Conservation (phyloP, 768 basidiomycete genomes). For the Boletus barrowsii region DNA sequence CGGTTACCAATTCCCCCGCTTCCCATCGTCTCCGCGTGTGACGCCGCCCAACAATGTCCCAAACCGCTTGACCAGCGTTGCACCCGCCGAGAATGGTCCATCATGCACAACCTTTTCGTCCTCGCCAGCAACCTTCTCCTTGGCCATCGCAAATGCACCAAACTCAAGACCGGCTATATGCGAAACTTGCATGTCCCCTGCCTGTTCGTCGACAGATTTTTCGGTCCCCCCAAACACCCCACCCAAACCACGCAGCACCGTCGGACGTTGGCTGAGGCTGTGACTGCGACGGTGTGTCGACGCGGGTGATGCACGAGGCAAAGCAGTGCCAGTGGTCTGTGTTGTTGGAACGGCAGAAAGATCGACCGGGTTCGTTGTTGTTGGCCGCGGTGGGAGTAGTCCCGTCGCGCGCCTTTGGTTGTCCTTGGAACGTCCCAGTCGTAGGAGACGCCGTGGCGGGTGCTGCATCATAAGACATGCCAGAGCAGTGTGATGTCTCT, state of each 20-base stretch:
- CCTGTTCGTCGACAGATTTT: conserved; percentile 43
- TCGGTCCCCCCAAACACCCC: conserved; percentile 52
- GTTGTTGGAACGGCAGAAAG: conserved; percentile 21
- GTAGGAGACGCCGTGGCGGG: conserved; percentile 53
- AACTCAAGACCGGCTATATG: conserved; percentile 68
- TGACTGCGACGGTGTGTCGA: conserved; percentile 81
- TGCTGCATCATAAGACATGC: conserved; percentile 71
- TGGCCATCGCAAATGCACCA: conserved; percentile 47
- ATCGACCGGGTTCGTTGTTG: conserved; percentile 31
- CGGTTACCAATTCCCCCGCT: conserved; percentile 42
- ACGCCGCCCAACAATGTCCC: conserved; percentile 57
- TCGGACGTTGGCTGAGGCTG: conserved; percentile 75
- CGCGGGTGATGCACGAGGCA: conserved; percentile 71
- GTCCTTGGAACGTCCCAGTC: conserved; percentile 51
- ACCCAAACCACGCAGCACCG: conserved; percentile 50
- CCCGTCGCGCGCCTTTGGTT: conserved; percentile 71
- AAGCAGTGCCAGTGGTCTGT: conserved; percentile 27
- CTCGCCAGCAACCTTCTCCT: conserved; percentile 25
- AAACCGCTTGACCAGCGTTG: conserved; percentile 75
- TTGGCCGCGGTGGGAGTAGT: conserved; percentile 35
- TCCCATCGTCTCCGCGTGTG: conserved; percentile 43
- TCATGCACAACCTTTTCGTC: conserved; percentile 26
- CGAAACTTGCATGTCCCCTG: conserved; percentile 40
- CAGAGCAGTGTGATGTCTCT: conserved; percentile 76
- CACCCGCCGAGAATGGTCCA: conserved; percentile 50